These are phyloP conservation scores for Tillandsia fasciculata DNA, from an alignment of 176 grass and related monocot species.

Conservation along the genomic window DNA sequence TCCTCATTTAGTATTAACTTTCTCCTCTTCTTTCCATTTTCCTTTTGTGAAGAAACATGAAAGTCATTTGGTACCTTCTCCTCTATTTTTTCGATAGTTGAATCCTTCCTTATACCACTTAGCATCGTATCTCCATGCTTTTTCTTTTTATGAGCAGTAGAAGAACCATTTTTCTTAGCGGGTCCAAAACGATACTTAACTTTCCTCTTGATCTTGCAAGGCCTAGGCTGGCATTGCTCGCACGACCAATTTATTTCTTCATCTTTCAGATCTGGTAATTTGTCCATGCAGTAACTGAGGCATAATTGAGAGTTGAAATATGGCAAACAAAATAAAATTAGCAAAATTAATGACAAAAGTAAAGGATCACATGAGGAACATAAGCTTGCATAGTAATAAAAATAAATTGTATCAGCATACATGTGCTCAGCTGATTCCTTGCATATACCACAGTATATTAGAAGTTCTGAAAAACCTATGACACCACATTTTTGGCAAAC, in stretches of 20 bases:
- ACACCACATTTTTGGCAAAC: constrained; percentile 35
- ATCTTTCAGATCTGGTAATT: neutral
- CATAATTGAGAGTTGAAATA: neutral
- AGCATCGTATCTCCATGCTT: neutral
- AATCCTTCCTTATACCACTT: neutral
- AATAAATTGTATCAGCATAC: constrained; percentile 8
- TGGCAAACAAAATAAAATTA: neutral
- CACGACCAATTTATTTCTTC: constrained; percentile 17
- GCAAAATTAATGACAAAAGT: neutral
- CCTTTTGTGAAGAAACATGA: neutral
- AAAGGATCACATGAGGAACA: neutral
- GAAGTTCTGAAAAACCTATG: constrained; percentile 10
- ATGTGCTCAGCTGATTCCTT: constrained; percentile 14
- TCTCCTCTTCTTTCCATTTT: neutral
- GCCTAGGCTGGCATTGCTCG: constrained; percentile 13
- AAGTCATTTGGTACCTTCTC: neutral
- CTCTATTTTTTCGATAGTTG: neutral
- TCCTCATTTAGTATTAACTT: neutral
- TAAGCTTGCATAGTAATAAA: too few relatives aligned
- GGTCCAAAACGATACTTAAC: neutral
- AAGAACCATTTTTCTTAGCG: neutral
- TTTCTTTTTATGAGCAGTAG: neutral
- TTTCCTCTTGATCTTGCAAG: neutral
- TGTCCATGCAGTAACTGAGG: constrained; percentile 32
- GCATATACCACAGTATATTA: constrained; percentile 24